Evolutionary conservation across 441 rosid genomes (phyloP), one percentile per base, ranked within the genome.

Genomic region (Mallotus japonicus): DNA sequence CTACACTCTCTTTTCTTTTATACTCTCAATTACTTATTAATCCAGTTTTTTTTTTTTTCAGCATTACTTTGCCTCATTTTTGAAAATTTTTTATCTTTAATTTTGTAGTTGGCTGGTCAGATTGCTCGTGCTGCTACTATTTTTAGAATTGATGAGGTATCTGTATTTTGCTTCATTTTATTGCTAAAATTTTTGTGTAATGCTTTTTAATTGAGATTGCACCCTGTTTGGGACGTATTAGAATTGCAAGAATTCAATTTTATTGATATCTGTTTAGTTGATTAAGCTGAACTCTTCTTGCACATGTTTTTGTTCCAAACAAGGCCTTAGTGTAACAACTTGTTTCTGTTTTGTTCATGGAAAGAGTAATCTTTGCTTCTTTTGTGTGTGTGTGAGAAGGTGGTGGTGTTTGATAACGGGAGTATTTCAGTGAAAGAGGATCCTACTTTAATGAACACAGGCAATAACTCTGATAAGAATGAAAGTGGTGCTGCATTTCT

Each of bases 111-210:
- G 76, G 98, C 98, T 16, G 87, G 98, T 81, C 96, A 93, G 82
- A 88, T 95, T 77, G 95, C 98, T 76, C 98, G 98, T 40, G 96
- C 98, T 5, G 89, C 90, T 2, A 87, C 98, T 1, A 93, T 95
- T 53, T 95, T 95, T 47, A 85, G 93, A 77, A 85, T 95, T 37
- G 96, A 89, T 49, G 98, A 95, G 96, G 95, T 74, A 0, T 13
- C 58, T 71, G 49, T 20, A 22, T 28, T 62, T 49, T 15, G 32
- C 32, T 28, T 28, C 37, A 20, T 22, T 57, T 44, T 47, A 70
- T 51, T 67, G 22, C 20, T 60, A 11, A 57, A 17, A 15, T 65
- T 65, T 20, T 8, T 15, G 13, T 13, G 28, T 24, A 24, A 24
- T 24, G 28, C 28, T 24, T 24, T 24, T 24, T 24, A 42, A 42